phyloP scores from a whole-genome alignment of 441 rosid species.

The Gossypium aridum region DNA sequence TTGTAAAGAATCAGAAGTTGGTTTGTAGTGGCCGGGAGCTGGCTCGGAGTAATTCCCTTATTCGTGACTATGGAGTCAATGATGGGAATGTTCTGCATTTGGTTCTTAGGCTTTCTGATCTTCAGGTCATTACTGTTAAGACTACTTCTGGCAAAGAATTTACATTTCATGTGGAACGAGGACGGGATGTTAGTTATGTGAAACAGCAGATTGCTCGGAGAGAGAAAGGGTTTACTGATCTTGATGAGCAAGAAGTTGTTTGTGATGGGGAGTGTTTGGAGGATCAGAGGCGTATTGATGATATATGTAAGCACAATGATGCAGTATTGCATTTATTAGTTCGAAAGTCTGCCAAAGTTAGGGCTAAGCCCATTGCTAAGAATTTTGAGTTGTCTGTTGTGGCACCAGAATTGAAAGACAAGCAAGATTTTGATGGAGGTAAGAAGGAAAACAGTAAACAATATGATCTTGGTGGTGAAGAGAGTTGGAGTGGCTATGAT shows the following conservation, averaged over 20 bases:
- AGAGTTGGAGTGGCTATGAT: conserved; percentile 16
- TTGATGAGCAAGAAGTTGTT: conserved; percentile 58
- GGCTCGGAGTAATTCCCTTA: conserved; percentile 57
- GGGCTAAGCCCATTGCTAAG: conserved; percentile 60
- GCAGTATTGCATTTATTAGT: conserved; percentile 53
- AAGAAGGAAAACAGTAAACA: conserved; percentile 12
- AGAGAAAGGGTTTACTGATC: conserved; percentile 38
- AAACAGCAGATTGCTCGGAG: conserved; percentile 62
- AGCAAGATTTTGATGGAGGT: conserved; percentile 17
- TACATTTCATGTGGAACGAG: conserved; percentile 54
- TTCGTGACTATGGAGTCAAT: conserved; percentile 67
- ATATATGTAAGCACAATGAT: conserved; percentile 45
- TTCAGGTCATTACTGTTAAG: conserved; percentile 62
- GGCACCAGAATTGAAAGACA: conserved; percentile 28
- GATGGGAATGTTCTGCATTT: conserved; percentile 75
- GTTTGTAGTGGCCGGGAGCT: conserved; percentile 74
- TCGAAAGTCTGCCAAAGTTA: conserved; percentile 55
- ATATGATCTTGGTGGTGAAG: conserved; percentile 17
- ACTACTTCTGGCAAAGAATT: conserved; percentile 54
- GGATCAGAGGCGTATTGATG: conserved; percentile 63
- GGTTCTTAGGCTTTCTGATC: conserved; percentile 70
- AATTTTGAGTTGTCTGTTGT: conserved; percentile 58
- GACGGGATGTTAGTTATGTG: conserved; percentile 65
- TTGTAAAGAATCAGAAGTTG: conserved; percentile 64
- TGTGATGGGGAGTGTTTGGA: conserved; percentile 64